Base-by-base conservation (phyloP, 2,329 filamentous ascomycete genomes). In the Stachybotrys echinatus region DNA sequence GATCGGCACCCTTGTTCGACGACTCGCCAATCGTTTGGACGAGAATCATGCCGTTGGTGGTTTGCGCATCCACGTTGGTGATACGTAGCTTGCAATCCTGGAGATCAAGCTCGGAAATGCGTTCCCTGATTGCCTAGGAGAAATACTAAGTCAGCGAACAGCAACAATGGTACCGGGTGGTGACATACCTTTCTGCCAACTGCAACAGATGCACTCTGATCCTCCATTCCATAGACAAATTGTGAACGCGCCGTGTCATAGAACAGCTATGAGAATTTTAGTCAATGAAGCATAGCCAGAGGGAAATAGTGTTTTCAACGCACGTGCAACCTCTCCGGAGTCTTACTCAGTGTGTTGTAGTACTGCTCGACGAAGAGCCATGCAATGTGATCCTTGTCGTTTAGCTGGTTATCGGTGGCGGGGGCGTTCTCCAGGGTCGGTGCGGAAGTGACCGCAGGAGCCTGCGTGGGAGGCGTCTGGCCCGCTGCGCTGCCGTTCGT, bases 301-400 rank as follows among this genome's bases (percentile, higher is more conserved):
- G 6, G 23, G 19, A 37, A 23, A 31, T 42, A 22, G 42, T n/a
- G 10, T 5, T 7, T 38, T 44, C 8, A 20, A 39, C 81, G 63
- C 73, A 86, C 83, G 66, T 91, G 92, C 62, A 99, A 88, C 74
- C 94, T 95, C 67, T 96, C 91, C 20, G 94, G 92, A 58, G 78
- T 88, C 73, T 92, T 92, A 83, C 92, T 96, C 65, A 99, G 76
- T 54, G 91, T 99, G 61, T 89, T 97, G 75, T 99, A 99, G 79
- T 96, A 99, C 73, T 96, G 91, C 81, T 97, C 92, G 52, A 99
- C 94, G 61, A 99, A 99, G 76, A 92, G 97, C 94, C 94, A 99
- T 71, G 91, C 94, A 59, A 99, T 91, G 75, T 97, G 90, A 69
- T 96, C 91, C 77, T 96, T 96, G 61, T 79, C 76, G 39, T 83